Evolutionary conservation across 1,284 basidiomycete species (phyloP).

Genomic region (Tetrapyrgos nigripes): DNA sequence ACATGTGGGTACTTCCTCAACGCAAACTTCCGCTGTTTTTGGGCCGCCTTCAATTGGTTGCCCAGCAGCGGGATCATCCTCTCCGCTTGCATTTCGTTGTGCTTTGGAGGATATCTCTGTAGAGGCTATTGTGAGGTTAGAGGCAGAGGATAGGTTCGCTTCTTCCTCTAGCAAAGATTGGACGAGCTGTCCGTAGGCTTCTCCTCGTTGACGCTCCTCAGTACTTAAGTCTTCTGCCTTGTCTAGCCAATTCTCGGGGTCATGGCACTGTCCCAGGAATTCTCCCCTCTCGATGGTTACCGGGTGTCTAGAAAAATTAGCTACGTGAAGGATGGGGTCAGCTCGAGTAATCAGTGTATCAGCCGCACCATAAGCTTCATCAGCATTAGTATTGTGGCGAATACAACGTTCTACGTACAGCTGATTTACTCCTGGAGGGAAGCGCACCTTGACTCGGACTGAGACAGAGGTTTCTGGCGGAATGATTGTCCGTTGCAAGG

Average conservation of each 20-base stretch:
- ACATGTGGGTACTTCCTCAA: too few relatives aligned
- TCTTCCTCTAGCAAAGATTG: too few relatives aligned
- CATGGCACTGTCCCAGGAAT: constrained; percentile 19
- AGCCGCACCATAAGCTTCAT: constrained; percentile 24
- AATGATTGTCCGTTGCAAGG: constrained; percentile 10
- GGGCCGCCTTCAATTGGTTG: too few relatives aligned
- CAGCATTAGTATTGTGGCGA: neutral
- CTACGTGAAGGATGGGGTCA: constrained; percentile 20
- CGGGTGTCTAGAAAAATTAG: constrained; percentile 24
- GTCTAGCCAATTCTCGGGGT: constrained; percentile 23
- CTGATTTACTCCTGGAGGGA: neutral
- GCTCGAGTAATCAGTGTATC: constrained; percentile 22
- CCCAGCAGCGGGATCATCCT: too few relatives aligned
- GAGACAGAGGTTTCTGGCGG: constrained; percentile 13
- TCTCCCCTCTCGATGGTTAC: constrained; percentile 21
- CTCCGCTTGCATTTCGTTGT: too few relatives aligned
- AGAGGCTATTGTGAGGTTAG: too few relatives aligned
- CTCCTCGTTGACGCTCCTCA: too few relatives aligned
- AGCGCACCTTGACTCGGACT: neutral
- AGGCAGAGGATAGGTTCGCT: too few relatives aligned
- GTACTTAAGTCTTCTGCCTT: too few relatives aligned
- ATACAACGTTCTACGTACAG: constrained; percentile 17
- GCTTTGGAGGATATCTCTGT: too few relatives aligned
- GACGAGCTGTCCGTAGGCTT: too few relatives aligned
- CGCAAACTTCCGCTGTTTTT: too few relatives aligned